Base-by-base conservation (phyloP, 148 eudicot species). In the Rhododendron vialii region DNA sequence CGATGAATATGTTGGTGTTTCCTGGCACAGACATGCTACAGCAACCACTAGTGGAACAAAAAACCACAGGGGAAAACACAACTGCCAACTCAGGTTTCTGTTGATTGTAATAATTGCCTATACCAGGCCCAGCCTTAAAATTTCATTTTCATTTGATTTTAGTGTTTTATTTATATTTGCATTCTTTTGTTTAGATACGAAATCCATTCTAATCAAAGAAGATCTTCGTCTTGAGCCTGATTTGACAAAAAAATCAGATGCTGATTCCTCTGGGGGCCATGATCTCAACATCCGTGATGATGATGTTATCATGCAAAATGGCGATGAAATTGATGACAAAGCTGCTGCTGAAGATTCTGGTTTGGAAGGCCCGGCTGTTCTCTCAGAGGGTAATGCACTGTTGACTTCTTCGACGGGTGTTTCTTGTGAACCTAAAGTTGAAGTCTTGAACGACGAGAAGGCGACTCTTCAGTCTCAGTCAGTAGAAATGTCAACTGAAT, bases 21-120 rank as follows among this genome's bases (percentile, higher is more conserved):
- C 99, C 98, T 76, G 98, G 98, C 88, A 91, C 95, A 2, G 98
- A 97, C 90, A 93, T 97, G 99, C 90, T 97, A 86, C 95, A 91
- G 83, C 95, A 97, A 91, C 90, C 89, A 82, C 78, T 95, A 61
- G 55, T 83, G 69, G 89, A 91, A 88, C 88, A 73, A 88, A 91
- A 89, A 79, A 84, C 85, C 59, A 28, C 83, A 30, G 89, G 88
- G 50, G 91, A 83, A 86, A 92, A 87, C 38, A 78, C 74, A 38
- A 65, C 85, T 82, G 88, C 85, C 74, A 43, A 67, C 86, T 87
- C 85, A 89, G 89, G 92, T 88, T 71, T 71, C 59, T 73, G 48
- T 30, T 71, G 76, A 18, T 45, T 84, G 59, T 78, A 33, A 26
- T 78, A 48, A 51, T 41, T 77, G 36, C 17, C 63, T 30, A 69